These are phyloP conservation scores for Cryptococcus jaspeensis DNA, from an alignment of 1,284 basidiomycete species.

Conservation along the genomic window DNA sequence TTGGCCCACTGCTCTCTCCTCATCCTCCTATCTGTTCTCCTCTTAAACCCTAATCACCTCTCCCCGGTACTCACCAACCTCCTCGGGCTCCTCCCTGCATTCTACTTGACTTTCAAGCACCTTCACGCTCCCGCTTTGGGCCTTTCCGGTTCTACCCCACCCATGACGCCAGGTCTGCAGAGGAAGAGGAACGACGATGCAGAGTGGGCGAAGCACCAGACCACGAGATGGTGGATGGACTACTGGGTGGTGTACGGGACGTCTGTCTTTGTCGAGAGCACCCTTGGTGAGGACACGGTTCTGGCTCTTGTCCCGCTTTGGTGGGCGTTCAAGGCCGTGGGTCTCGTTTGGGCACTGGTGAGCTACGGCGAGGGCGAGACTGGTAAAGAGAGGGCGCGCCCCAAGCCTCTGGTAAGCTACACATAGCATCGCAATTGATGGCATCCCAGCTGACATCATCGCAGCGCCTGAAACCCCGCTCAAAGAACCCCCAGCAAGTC, in stretches of 20 bases:
- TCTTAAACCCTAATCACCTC: slow-evolving; percentile 14
- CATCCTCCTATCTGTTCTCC: slow-evolving; percentile 7
- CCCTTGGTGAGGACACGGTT: slow-evolving; percentile 2
- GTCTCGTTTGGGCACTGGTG: slow-evolving; percentile 7
- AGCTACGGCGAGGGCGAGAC: not conserved
- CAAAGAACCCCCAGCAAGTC: not conserved
- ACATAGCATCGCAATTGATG: too few species aligned
- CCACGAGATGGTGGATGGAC: slow-evolving; percentile 8
- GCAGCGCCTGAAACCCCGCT: slow-evolving; percentile 2
- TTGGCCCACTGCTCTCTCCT: slow-evolving; percentile 10
- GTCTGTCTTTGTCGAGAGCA: slow-evolving; percentile 2
- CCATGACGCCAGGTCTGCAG: not conserved
- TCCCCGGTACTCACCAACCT: slow-evolving; percentile 6
- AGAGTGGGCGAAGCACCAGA: not conserved
- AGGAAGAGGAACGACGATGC: slow-evolving; percentile 2
- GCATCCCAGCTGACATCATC: not conserved
- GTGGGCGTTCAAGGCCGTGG: slow-evolving; percentile 7
- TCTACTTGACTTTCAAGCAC: slow-evolving; percentile 1
- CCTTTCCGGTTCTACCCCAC: not conserved
- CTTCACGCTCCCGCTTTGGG: not conserved
- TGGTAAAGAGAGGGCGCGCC: slow-evolving; percentile 1
- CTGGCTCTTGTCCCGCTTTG: slow-evolving; percentile 10
- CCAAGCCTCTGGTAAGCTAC: slow-evolving; percentile 12
- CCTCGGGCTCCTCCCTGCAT: slow-evolving; percentile 3
- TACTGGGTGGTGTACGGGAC: slow-evolving; percentile 15